phyloP scores from a whole-genome alignment of 2,329 filamentous ascomycete species.

The Albophoma yamanashiensis region DNA sequence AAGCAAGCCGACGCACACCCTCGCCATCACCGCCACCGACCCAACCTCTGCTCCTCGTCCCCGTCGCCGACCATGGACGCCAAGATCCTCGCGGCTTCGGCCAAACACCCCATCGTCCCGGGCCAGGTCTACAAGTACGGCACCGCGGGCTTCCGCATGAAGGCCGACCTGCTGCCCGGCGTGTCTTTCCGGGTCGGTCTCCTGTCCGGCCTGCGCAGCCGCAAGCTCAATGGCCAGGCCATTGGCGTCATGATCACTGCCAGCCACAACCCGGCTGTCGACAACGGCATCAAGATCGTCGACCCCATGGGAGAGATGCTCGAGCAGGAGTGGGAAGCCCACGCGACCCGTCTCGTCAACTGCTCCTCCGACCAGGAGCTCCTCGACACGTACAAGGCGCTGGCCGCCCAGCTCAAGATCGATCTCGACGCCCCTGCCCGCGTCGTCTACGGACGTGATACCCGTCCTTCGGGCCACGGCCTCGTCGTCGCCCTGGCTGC shows the following conservation, averaged over 20 bases:
- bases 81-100: constrained; percentile 48
- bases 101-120: constrained; percentile 48
- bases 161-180: constrained; percentile 72
- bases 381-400: constrained; percentile 61
- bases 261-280: constrained; percentile 80
- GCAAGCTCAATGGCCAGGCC: constrained; percentile 78
- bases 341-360: constrained; percentile 86
- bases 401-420: constrained; percentile 67
- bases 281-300: constrained; percentile 92
- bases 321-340: constrained; percentile 86
- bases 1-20: too few species aligned
- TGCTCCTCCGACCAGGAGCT: constrained; percentile 65
- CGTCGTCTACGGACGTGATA: constrained; percentile 87
- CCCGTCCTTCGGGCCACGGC: constrained; percentile 78
- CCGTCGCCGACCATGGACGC: constrained; percentile 34
- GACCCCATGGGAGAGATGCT: constrained; percentile 98
- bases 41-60: background rate
- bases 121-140: constrained; percentile 52
- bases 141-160: constrained; percentile 60
- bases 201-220: constrained; percentile 77
- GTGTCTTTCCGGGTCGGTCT: constrained; percentile 90
- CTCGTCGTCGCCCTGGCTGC: constrained; percentile 71
- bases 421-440: constrained; percentile 60
- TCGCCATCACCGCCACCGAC: background rate
- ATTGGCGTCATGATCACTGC: constrained; percentile 97